Conservation (phyloP, 768 basidiomycete species). For the Collybia mongolica region DNA sequence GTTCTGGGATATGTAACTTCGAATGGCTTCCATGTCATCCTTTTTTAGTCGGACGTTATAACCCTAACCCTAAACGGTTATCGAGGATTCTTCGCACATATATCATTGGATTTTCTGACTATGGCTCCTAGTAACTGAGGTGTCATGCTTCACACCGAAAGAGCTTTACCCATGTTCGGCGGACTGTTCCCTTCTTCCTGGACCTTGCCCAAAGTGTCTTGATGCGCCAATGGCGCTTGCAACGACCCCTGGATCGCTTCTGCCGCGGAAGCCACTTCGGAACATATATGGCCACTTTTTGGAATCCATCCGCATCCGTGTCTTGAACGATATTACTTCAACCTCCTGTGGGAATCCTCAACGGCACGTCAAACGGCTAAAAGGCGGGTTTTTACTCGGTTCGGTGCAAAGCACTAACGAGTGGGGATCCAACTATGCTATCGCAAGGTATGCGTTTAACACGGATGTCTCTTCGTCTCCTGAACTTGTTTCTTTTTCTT, state of each 20-base stretch:
- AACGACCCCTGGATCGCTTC: slow-evolving; percentile 20
- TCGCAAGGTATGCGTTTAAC: slow-evolving; percentile 36
- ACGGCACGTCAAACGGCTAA: slow-evolving; percentile 47
- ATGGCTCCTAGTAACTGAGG: slow-evolving; percentile 35
- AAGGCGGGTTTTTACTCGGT: slow-evolving; percentile 63
- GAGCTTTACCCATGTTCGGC: slow-evolving; percentile 54
- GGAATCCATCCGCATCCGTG: slow-evolving; percentile 55
- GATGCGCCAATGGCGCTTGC: slow-evolving; percentile 14
- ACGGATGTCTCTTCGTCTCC: neutral
- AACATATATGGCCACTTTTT: slow-evolving; percentile 51
- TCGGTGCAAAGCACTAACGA: slow-evolving; percentile 42
- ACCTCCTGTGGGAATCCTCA: slow-evolving; percentile 27
- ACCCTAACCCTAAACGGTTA: slow-evolving; percentile 20
- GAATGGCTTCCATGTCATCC: neutral
- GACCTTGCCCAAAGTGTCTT: slow-evolving; percentile 39
- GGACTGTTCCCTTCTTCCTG: slow-evolving; percentile 36
- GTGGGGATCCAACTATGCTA: slow-evolving; percentile 59
- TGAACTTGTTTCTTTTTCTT: neutral
- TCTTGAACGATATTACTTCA: slow-evolving; percentile 54
- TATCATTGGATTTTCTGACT: neutral
- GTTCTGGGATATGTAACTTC: neutral
- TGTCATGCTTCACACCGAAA: slow-evolving; percentile 42
- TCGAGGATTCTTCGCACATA: neutral
- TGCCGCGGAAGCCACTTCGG: slow-evolving; percentile 45
- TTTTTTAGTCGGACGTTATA: slow-evolving; percentile 1